Evolutionary conservation across 805 yeast genomes (phyloP).

Genomic region (Diddensiella transvaalensis): DNA sequence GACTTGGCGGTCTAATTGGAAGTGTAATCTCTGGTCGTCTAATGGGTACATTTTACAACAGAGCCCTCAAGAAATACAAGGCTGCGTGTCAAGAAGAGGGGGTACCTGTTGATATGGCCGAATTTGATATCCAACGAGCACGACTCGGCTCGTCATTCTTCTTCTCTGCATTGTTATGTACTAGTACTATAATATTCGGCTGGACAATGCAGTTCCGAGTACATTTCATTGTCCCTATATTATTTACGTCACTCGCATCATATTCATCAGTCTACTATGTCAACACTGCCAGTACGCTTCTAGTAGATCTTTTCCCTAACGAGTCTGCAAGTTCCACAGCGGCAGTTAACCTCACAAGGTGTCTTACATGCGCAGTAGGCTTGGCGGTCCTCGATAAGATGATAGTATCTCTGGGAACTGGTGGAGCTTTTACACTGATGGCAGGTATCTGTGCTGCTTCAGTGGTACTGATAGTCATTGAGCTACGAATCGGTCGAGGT

Average conservation of each 20-base stretch:
- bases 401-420: conserved; percentile 54
- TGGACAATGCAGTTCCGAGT: conserved; percentile 61
- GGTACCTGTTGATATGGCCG: conserved; percentile 33
- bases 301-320: conserved; percentile 73
- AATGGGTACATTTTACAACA: conserved; percentile 49
- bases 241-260: conserved; percentile 56
- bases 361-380: conserved; percentile 67
- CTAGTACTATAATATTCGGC: conserved; percentile 55
- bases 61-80: conserved; percentile 17
- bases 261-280: conserved; percentile 56
- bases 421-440: conserved; percentile 77
- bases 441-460: conserved; percentile 38
- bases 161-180: conserved; percentile 41
- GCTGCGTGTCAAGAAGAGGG: conserved; percentile 24
- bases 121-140: conserved; percentile 53
- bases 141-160: conserved; percentile 47
- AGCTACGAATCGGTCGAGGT: conserved; percentile 11
- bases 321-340: conserved; percentile 73
- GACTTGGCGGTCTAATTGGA: conserved; percentile 61
- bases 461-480: conserved; percentile 9
- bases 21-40: conserved; percentile 56
- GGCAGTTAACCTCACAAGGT: conserved; percentile 66
- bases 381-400: conserved; percentile 64
- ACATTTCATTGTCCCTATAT: conserved; percentile 52
- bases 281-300: conserved; percentile 52